Evolutionary conservation across 2,329 filamentous ascomycete species (phyloP), one percentile per base, ranked within the genome.

Genomic region (Fusarium albosuccineum): DNA sequence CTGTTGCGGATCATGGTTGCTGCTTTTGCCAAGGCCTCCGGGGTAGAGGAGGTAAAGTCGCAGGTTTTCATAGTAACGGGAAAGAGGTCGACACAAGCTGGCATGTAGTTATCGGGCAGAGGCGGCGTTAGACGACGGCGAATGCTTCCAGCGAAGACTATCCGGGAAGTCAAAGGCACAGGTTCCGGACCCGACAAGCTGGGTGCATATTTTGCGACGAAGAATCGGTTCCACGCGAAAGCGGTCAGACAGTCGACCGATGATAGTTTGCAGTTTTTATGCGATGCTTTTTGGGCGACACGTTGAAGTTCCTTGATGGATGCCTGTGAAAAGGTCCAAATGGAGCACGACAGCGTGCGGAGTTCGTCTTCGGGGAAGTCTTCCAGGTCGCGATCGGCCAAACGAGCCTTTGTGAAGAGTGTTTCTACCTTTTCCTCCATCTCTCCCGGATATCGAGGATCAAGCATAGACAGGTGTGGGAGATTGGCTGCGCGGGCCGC

Each of bases 41-140:
- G 55, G 16, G 30, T 17, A 1, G 54, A 27, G 3, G 39, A 42
- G 4, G 30, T 16, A 2, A 62, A 48, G 2, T 59, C 10, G 1
- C 3, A 14, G 1, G 46, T 59, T 2, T 29, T 33, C 1, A 42
- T 9, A 13, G 26, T 6, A 9, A 52, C 55, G 2, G 59, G 59
- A 26, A 62, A 62, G 1, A 62, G 17, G 4, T 62, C 59, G 4
- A 62, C 54, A 10, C 54, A 52, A 26, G 59, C 48, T 5, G 59
- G 46, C 33, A 62, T 34, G 27, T 62, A 62, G 6, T 52, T 22
- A 7, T 26, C 14, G 2, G 59, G 48, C 29, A 62, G 11, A 17
- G 41, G 59, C 5, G 59, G 59, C 3, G 46, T 62, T 8, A 62
- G 13, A 4, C 59, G 59, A 5, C 13, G 40, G 11, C 59, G 59